Evolutionary conservation across 306 rosid species (phyloP).

Genomic region (Astragalus glycyphyllos): DNA sequence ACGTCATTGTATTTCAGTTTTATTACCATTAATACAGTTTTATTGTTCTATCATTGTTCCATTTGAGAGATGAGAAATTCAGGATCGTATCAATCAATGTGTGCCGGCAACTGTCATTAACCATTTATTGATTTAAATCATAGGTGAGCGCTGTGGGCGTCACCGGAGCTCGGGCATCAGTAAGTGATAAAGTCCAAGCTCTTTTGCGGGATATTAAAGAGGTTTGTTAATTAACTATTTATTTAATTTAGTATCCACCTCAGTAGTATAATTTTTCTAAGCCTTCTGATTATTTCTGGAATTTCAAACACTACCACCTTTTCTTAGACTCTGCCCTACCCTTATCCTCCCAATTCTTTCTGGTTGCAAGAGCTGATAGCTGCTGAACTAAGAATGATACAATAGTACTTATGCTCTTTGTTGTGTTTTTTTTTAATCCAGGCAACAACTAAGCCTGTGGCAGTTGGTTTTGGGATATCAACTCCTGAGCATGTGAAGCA

Average conservation of each 20-base stretch:
- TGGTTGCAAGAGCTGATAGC: slow-evolving; percentile 28
- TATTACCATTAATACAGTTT: no score
- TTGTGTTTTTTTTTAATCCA: slow-evolving; percentile 32
- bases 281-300: slow-evolving; percentile 7
- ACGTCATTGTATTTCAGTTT: no score
- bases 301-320: slow-evolving; percentile 18
- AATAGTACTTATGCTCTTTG: slow-evolving; percentile 1
- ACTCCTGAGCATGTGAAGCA: slow-evolving; percentile 84
- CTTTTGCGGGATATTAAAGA: slow-evolving; percentile 77
- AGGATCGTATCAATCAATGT: no score
- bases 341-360: not conserved
- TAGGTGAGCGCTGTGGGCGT: slow-evolving; percentile 95
- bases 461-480: slow-evolving; percentile 97
- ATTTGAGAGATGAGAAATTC: no score
- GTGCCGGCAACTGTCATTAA: not conserved
- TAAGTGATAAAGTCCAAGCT: slow-evolving; percentile 62
- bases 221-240: slow-evolving; percentile 53
- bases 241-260: slow-evolving; percentile 12
- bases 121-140: slow-evolving; percentile 39
- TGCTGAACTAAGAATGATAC: slow-evolving; percentile 11
- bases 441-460: slow-evolving; percentile 86
- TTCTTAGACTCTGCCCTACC: not conserved
- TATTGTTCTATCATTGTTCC: no score
- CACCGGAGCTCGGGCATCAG: slow-evolving; percentile 88
- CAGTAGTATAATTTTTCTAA: not conserved